Percentiles rank a stretch among this genome's conserved stretches.
phyloP scores from a whole-genome alignment of 2,329 filamentous ascomycete species.

The Curvularia sp. region DNA sequence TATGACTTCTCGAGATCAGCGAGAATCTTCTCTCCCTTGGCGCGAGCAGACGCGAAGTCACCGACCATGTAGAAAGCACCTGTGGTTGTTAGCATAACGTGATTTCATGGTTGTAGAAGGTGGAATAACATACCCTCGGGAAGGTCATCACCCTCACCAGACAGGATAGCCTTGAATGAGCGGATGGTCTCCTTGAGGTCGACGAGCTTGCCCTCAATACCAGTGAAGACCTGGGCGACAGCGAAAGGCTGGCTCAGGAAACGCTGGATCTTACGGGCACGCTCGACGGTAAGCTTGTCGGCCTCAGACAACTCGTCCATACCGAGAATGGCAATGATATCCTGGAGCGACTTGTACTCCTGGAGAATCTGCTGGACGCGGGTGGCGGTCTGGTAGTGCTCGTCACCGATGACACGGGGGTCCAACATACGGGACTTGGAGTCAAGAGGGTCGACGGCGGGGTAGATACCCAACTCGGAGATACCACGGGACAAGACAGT shows the following conservation, averaged over 20 bases:
- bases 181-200: conserved; percentile 98
- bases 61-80: conserved; percentile 96
- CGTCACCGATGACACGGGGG: conserved; percentile 96
- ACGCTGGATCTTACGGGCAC: conserved; percentile 99
- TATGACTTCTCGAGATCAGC: conserved; percentile 77
- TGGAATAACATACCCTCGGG: conserved; percentile 75
- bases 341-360: conserved; percentile 99
- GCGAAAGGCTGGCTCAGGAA: conserved; percentile 99
- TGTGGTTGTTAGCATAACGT: conserved; percentile 40
- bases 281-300: conserved; percentile 99
- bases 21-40: conserved; percentile 99
- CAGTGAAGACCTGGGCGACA: conserved; percentile 83
- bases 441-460: conserved; percentile 98
- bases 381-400: conserved; percentile 95
- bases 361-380: conserved; percentile 99
- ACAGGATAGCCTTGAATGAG: conserved; percentile 97
- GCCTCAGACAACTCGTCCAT: conserved; percentile 99
- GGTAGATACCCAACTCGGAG: conserved; percentile 99
- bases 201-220: conserved; percentile 95
- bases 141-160: conserved; percentile 92
- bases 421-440: conserved; percentile 99
- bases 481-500: conserved; percentile 99
- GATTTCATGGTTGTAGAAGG: background rate
- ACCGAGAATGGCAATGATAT: conserved; percentile 99
- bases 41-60: conserved; percentile 88